Percentiles rank a stretch among this genome's conserved stretches.
Evolutionary conservation across 805 yeast genomes (phyloP).

Genomic region (Barnettozyma siamensis): DNA sequence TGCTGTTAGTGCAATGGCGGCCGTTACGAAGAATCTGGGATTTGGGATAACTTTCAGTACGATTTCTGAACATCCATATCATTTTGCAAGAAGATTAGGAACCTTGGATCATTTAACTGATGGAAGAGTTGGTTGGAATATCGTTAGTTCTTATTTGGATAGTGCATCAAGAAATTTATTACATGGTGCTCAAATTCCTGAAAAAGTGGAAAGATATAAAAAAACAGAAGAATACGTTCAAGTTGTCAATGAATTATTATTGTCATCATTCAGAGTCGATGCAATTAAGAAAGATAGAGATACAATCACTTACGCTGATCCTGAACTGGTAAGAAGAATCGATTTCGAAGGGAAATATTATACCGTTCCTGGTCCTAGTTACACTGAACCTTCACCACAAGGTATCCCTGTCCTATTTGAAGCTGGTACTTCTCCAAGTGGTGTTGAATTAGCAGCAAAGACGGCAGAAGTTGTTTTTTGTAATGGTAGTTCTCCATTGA

Average conservation of each 20-base stretch:
- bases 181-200: slow-evolving; percentile 29
- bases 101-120: slow-evolving; percentile 36
- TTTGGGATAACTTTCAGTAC: slow-evolving; percentile 37
- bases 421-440: slow-evolving; percentile 39
- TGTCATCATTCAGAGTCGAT: slow-evolving; percentile 35
- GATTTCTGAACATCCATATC: slow-evolving; percentile 36
- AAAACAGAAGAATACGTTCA: slow-evolving; percentile 35
- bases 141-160: slow-evolving; percentile 35
- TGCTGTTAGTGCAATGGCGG: slow-evolving; percentile 35
- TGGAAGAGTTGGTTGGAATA: slow-evolving; percentile 41
- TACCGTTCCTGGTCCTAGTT: slow-evolving; percentile 36
- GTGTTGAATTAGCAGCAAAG: slow-evolving; percentile 37
- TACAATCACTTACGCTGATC: slow-evolving; percentile 28
- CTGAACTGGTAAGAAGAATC: slow-evolving; percentile 31
- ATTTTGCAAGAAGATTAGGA: slow-evolving; percentile 33
- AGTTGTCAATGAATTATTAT: slow-evolving; percentile 31
- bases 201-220: slow-evolving; percentile 32
- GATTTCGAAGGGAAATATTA: slow-evolving; percentile 35
- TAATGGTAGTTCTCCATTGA: slow-evolving; percentile 31
- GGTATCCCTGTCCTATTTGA: slow-evolving; percentile 39
- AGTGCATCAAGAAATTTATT: slow-evolving; percentile 33
- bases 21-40: slow-evolving; percentile 31
- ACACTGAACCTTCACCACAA: slow-evolving; percentile 39
- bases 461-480: slow-evolving; percentile 39
- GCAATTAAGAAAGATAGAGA: slow-evolving; percentile 15